Evolutionary conservation across 176 grass and related monocot genomes (phyloP), one percentile per base, ranked within the genome.

Genomic region (Poa annua): DNA sequence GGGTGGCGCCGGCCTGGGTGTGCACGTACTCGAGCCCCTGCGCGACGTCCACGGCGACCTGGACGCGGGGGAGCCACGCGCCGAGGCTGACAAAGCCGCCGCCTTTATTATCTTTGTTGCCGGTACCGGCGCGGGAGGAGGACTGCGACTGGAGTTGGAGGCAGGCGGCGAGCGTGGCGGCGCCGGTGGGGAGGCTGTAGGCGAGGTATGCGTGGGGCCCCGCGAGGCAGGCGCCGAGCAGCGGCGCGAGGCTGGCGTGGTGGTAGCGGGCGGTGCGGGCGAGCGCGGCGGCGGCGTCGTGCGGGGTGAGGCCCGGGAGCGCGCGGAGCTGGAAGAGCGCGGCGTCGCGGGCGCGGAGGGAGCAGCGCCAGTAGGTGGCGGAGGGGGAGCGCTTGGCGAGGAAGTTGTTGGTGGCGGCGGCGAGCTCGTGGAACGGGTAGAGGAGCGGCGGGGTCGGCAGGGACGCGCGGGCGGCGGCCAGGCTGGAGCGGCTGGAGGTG

Each of bases 21-120:
- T 97, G 94, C 39, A 94, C 74, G 89, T 97, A 97, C 17, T 94
- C 88, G 15, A 97, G 75, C 36, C 89, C 94, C 21, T 93, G 69
- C 1, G 92, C 87, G 12, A 97, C 36, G 73, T 97, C 88, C n/a
- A 67, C 42, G 38, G 94, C 94, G 3, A 92, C 73, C 71, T 88
- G 87, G 45, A 88, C 80, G 54, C 89, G 85, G 2, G 89, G 87
- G 52, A 87, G 13, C 85, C 91, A 92, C 1, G 91, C 85, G 80
- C 36, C 71, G 76, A 97, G 47, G 47, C 47, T 48, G 47, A 48
- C 47, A 48, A 14, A 48, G 47, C 47, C 12, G 47, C 11, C 47
- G 47, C 47, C 47, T 48, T 48, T 48, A 12, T 48, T 48, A 11
- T 48, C 47, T 45, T 12, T 48, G 14, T 5, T 16, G 38, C 69